These are phyloP conservation scores for Babesia ovis DNA, from an alignment of 169 alveolate genomes.

Conservation along the genomic window DNA sequence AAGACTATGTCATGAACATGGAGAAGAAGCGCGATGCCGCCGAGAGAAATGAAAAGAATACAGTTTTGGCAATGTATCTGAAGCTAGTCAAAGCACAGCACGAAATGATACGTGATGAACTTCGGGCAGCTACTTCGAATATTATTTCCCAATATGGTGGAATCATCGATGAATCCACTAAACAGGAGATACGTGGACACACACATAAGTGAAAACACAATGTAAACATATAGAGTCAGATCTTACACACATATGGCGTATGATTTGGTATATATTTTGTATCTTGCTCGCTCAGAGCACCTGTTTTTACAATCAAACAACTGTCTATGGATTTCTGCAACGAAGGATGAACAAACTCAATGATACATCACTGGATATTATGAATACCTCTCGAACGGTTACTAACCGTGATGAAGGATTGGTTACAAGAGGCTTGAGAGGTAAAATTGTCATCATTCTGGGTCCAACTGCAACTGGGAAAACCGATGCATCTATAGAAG, in stretches of 20 bases:
- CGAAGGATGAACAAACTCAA: background rate
- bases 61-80: constrained; percentile 69
- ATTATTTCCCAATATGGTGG: constrained; percentile 75
- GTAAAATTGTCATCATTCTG: constrained; percentile 58
- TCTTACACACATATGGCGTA: constrained; percentile 6
- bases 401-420: background rate
- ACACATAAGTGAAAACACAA: constrained; percentile 9
- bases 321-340: constrained; percentile 5
- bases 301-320: background rate
- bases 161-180: constrained; percentile 49
- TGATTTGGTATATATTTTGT: background rate
- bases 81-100: constrained; percentile 77
- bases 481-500: constrained; percentile 71
- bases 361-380: background rate
- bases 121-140: constrained; percentile 64
- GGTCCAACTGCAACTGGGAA: constrained; percentile 80
- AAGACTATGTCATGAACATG: constrained; percentile 80
- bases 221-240: background rate
- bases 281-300: background rate
- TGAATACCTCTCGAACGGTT: background rate
- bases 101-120: constrained; percentile 77
- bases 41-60: constrained; percentile 69
- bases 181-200: constrained; percentile 20
- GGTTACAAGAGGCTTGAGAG: background rate
- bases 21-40: constrained; percentile 77